These are phyloP conservation scores for Begonia peltatifolia DNA, from an alignment of 306 rosid genomes.

Conservation along the genomic window DNA sequence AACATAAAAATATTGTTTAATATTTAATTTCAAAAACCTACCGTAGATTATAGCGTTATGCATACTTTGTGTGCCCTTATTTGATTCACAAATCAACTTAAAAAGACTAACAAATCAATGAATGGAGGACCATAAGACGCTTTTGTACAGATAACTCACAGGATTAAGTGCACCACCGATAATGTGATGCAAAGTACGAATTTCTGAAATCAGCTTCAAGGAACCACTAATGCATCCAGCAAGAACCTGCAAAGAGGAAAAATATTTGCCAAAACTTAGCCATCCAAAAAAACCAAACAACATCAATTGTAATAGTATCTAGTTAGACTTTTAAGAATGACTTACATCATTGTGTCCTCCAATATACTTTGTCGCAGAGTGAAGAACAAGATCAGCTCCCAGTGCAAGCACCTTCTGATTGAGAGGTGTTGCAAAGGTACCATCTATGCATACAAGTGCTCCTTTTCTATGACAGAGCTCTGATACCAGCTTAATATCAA, in stretches of 20 bases:
- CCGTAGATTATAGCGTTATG: no score
- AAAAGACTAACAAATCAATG: neutral
- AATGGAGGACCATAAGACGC: neutral
- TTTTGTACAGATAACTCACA: slow-evolving; percentile 33
- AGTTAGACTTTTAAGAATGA: neutral
- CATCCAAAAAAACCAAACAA: neutral
- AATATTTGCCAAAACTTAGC: neutral
- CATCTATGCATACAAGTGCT: slow-evolving; percentile 81
- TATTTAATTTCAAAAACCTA: neutral
- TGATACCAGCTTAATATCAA: slow-evolving; percentile 80
- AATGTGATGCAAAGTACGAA: slow-evolving; percentile 74
- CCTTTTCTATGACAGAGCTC: slow-evolving; percentile 78
- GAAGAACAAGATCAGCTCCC: slow-evolving; percentile 84
- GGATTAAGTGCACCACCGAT: slow-evolving; percentile 90
- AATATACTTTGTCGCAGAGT: slow-evolving; percentile 79
- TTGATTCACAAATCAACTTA: no score
- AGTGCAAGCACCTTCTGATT: slow-evolving; percentile 87
- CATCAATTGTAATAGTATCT: neutral
- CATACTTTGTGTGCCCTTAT: no score
- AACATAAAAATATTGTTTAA: neutral
- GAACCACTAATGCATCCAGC: slow-evolving; percentile 88
- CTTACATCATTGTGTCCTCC: slow-evolving; percentile 95
- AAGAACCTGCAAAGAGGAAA: slow-evolving; percentile 44
- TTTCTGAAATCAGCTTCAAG: slow-evolving; percentile 41
- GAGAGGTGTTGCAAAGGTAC: slow-evolving; percentile 93